Percentiles rank a stretch among this genome's conserved stretches.
These are phyloP conservation scores for Eugenia klotzschiana DNA, from an alignment of 441 rosid species.

Conservation along the genomic window DNA sequence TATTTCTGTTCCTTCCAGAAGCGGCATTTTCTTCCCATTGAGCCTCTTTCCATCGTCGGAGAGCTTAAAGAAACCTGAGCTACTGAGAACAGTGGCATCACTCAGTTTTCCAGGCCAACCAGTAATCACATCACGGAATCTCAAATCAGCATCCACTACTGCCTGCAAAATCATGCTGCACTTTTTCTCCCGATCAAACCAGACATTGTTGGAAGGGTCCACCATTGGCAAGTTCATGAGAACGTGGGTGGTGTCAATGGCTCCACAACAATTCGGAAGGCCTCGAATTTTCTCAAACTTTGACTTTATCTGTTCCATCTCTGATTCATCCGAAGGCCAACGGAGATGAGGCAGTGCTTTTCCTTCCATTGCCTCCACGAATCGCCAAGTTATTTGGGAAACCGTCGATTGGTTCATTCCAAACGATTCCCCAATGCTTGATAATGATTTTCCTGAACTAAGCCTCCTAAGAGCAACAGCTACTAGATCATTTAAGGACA, in stretches of 20 bases:
- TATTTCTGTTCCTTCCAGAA: constrained; percentile 31
- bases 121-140: constrained; percentile 56
- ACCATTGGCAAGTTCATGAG: constrained; percentile 63
- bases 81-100: constrained; percentile 47
- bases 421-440: constrained; percentile 62
- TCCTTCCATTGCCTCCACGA: constrained; percentile 85
- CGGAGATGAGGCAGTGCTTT: constrained; percentile 56
- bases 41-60: constrained; percentile 54
- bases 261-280: constrained; percentile 79
- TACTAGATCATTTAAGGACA: constrained; percentile 59
- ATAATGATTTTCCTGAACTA: constrained; percentile 71
- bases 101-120: constrained; percentile 86
- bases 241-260: constrained; percentile 63
- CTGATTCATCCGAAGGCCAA: constrained; percentile 56
- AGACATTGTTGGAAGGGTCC: constrained; percentile 46
- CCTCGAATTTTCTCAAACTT: constrained; percentile 70
- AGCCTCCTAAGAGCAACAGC: constrained; percentile 86
- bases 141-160: constrained; percentile 68
- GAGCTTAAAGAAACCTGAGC: constrained; percentile 53
- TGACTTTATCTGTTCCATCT: constrained; percentile 42
- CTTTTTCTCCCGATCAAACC: constrained; percentile 67
- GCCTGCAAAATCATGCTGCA: constrained; percentile 86
- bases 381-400: constrained; percentile 85
- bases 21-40: constrained; percentile 31
- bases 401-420: constrained; percentile 75